Conservation (phyloP, 2,329 filamentous ascomycete species). For the Coleophoma eucalyptorum region DNA sequence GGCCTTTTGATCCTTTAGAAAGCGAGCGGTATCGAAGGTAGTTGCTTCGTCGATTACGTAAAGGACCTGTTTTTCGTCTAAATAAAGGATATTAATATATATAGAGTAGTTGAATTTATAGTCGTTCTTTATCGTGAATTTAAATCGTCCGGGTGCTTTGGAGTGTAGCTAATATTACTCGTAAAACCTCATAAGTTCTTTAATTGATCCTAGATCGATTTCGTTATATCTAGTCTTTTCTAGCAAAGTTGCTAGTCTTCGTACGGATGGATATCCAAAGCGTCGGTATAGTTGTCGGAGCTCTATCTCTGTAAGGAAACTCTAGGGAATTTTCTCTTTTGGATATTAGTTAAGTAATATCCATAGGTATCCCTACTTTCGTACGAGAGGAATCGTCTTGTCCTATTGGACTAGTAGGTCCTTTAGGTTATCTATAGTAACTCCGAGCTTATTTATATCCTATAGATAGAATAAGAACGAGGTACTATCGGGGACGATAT, state of each 20-base stretch:
- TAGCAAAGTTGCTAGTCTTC: neutral
- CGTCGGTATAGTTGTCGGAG: neutral
- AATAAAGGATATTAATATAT: too few species aligned
- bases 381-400: neutral
- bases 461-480: neutral
- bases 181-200: neutral
- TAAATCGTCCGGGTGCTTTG: neutral
- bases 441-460: neutral
- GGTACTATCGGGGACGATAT: neutral
- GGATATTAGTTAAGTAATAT: neutral
- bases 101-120: neutral
- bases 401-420: neutral
- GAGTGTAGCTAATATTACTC: neutral
- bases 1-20: too few species aligned
- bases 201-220: neutral
- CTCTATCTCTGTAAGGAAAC: neutral
- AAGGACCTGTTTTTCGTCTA: too few species aligned
- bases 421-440: neutral
- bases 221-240: neutral
- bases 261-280: neutral
- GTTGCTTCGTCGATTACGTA: too few species aligned
- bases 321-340: neutral
- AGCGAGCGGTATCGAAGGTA: too few species aligned
- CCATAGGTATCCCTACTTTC: neutral
- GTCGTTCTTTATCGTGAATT: neutral